Evolutionary conservation across 1,284 basidiomycete genomes (phyloP).

Genomic region (Abortiporus biennis): DNA sequence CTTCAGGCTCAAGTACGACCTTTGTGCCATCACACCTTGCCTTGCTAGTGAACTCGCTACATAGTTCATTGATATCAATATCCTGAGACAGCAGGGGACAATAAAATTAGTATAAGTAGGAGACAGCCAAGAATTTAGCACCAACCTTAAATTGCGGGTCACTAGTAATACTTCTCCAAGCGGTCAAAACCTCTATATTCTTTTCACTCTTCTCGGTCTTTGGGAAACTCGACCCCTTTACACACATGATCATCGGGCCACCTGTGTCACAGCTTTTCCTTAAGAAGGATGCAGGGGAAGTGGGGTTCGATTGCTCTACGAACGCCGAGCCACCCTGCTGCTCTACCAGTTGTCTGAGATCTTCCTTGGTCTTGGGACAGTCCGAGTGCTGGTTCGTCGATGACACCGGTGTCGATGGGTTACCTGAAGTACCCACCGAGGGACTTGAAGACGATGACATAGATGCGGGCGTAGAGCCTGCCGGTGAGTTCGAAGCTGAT

Average conservation of each 20-base stretch:
- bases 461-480: slow-evolving; percentile 5
- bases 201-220: slow-evolving; percentile 61
- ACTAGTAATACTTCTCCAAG: slow-evolving; percentile 68
- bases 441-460: slow-evolving; percentile 25
- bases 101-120: slow-evolving; percentile 1
- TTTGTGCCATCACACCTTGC: slow-evolving; percentile 77
- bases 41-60: slow-evolving; percentile 70
- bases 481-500: slow-evolving; percentile 10
- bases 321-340: slow-evolving; percentile 46
- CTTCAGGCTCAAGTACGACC: slow-evolving; percentile 68
- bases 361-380: slow-evolving; percentile 56
- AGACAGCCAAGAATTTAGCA: slow-evolving; percentile 3
- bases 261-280: slow-evolving; percentile 18
- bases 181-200: slow-evolving; percentile 69
- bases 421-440: slow-evolving; percentile 11
- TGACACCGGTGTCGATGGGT: slow-evolving; percentile 1
- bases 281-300: slow-evolving; percentile 8
- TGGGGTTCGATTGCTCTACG: slow-evolving; percentile 19
- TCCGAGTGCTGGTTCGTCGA: slow-evolving; percentile 21
- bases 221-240: slow-evolving; percentile 57
- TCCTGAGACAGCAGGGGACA: slow-evolving; percentile 49
- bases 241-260: slow-evolving; percentile 51
- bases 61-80: slow-evolving; percentile 69
- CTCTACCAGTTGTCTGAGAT: slow-evolving; percentile 43
- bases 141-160: slow-evolving; percentile 61